A percentile compares a stretch with the other conserved stretches of the same genome.
Conservation (phyloP, 1,284 basidiomycete species). For the Heterobasidion annosum region DNA sequence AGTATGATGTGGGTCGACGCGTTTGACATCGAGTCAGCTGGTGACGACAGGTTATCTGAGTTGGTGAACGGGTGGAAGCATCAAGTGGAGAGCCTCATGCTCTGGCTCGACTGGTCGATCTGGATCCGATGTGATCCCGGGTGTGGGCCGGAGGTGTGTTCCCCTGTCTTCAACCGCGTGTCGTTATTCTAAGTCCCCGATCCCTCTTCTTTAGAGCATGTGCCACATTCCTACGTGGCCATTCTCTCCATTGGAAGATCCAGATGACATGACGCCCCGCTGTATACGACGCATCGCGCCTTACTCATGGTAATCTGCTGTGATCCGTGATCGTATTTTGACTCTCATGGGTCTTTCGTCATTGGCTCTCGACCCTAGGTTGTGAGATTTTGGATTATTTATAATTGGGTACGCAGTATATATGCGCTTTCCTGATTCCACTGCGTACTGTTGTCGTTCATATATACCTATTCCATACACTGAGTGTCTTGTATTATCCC, state of each 20-base stretch:
- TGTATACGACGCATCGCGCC: conserved; percentile 4
- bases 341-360: no score
- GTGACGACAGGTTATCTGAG: background rate
- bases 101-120: conserved; percentile 36
- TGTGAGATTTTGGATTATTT: no score
- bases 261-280: conserved; percentile 6
- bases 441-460: no score
- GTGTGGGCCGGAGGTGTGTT: conserved; percentile 28
- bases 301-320: background rate
- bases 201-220: conserved; percentile 23
- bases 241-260: conserved; percentile 1
- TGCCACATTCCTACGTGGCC: conserved; percentile 42
- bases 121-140: conserved; percentile 33
- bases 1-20: conserved; percentile 32
- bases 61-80: conserved; percentile 20
- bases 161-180: background rate
- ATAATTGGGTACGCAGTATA: no score
- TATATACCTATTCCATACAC: no score
- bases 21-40: conserved; percentile 16
- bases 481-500: no score
- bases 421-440: no score
- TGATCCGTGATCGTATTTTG: no score
- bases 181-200: background rate
- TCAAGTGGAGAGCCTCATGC: conserved; percentile 24
- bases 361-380: no score